Percentiles rank a stretch among this genome's conserved stretches.
Conservation (phyloP, 2,329 filamentous ascomycete genomes). For the Claviceps capensis region DNA sequence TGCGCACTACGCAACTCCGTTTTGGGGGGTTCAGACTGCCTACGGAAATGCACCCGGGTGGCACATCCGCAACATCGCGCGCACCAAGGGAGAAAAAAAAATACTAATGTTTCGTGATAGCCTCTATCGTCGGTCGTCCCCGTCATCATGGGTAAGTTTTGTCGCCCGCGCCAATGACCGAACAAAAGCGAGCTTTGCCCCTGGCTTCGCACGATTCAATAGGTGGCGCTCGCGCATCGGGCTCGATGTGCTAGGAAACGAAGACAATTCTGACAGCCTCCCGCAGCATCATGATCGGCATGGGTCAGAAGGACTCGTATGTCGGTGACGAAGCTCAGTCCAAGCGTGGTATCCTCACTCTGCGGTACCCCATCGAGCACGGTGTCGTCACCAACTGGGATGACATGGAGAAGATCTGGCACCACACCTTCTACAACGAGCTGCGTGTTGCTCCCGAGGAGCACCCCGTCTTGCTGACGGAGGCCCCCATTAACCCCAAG, state of each 20-base stretch:
- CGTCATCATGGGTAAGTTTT: conserved; percentile 92
- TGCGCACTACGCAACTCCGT: conserved; percentile 6
- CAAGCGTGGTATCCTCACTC: conserved; percentile 99
- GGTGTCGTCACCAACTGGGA: conserved; percentile 99
- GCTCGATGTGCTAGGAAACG: not conserved
- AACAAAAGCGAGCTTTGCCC: not conserved
- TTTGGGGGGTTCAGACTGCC: conserved; percentile 3
- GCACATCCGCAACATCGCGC: not conserved
- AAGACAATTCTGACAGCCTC: conserved; percentile 8
- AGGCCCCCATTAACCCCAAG: conserved; percentile 99
- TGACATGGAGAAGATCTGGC: conserved; percentile 99
- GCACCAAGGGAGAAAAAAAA: conserved; percentile 4
- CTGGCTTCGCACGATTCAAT: not conserved
- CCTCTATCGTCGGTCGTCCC: conserved; percentile 98
- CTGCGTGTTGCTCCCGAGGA: conserved; percentile 99
- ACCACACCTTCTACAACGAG: conserved; percentile 99
- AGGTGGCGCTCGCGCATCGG: not conserved
- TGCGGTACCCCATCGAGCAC: conserved; percentile 99
- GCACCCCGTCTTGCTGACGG: conserved; percentile 97
- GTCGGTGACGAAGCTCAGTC: conserved; percentile 99
- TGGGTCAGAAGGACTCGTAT: conserved; percentile 99
- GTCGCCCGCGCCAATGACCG: not conserved
- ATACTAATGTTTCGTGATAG: conserved; percentile 37
- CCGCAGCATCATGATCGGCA: conserved; percentile 98
- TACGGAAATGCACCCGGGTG: not conserved